Base-by-base conservation (phyloP, 768 basidiomycete genomes). In the Termitomyces sp. region DNA sequence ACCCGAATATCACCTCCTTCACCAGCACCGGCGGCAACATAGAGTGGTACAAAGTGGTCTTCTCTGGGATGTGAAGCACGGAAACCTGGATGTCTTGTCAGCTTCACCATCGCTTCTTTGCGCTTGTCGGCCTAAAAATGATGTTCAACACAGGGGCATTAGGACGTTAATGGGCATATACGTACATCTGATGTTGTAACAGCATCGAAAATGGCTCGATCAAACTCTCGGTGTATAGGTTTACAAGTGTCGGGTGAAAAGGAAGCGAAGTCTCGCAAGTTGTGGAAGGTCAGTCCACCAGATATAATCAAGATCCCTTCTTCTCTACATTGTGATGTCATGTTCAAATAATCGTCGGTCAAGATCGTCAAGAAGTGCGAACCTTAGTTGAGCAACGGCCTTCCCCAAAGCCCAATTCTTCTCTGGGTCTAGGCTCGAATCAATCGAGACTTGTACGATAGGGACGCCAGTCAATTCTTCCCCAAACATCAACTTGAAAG, bases 21-120 rank as follows among this genome's bases (percentile, higher is more conserved):
- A 9, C 86, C 87, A 8, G 89, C 91, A 3, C 89, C 91, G 3
- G 85, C 88, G 4, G 88, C 90, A 45, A 92, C 78, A 69, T 92
- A 91, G 16, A 94, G 63, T 11, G 92, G 92, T 16, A 93, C 78
- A 67, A 94, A 91, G 68, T 94, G 92, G 33, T 95, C 92, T 64
- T 86, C 86, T 3, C 88, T 80, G 1, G 91, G 92, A 66, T 95
- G 90, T 32, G 87, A 83, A 0, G 77, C 67, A 4, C 86, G 80
- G 79, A 90, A 94, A 9, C 82, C 82, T 4, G 76, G 72, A 65
- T 92, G 90, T 46, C 74, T 73, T 9, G 79, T 76, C 60, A 94
- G 75, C 9, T 74, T 71, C 56, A 84, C 60, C 75, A 92, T 70
- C 6, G 83, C 85, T 57, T 80, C 64, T 71, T 84, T 86, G 40